Evolutionary conservation across 352 stramenopile genomes (phyloP).

Genomic region (Globisporangium uncinulatum): DNA sequence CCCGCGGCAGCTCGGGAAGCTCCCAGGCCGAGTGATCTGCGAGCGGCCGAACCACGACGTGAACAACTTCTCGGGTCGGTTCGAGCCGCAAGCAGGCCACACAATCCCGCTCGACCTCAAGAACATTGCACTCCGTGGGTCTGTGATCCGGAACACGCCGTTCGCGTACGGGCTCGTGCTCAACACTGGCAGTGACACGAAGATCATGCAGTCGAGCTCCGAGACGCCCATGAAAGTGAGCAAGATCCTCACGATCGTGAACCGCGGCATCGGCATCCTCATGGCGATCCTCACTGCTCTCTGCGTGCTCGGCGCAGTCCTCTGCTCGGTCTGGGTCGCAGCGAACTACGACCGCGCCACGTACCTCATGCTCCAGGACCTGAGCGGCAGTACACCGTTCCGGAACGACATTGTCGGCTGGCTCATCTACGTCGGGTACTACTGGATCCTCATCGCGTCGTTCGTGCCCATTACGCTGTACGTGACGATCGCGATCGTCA

Average conservation of each 20-base stretch:
- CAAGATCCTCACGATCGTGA: conserved; percentile 83
- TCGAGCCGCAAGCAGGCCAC: conserved; percentile 64
- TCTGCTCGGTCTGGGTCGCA: conserved; percentile 68
- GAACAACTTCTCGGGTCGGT: conserved; percentile 79
- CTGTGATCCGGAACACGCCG: conserved; percentile 79
- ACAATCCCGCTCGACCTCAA: conserved; percentile 84
- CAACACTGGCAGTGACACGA: conserved; percentile 80
- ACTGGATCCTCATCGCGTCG: conserved; percentile 84
- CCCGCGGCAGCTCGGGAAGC: conserved; percentile 48
- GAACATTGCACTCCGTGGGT: conserved; percentile 75
- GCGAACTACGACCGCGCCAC: conserved; percentile 44
- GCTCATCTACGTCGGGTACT: conserved; percentile 81
- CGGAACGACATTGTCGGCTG: conserved; percentile 63
- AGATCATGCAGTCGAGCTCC: conserved; percentile 83
- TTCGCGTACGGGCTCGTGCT: conserved; percentile 77
- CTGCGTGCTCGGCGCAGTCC: conserved; percentile 61
- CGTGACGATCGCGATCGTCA: conserved; percentile 85
- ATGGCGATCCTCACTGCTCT: conserved; percentile 67
- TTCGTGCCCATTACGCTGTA: conserved; percentile 89
- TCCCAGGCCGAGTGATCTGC: conserved; percentile 63
- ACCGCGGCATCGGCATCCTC: conserved; percentile 67
- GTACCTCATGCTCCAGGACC: conserved; percentile 68
- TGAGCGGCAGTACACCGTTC: conserved; percentile 60
- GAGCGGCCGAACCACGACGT: conserved; percentile 86
- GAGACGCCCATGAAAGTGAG: conserved; percentile 72